A percentile compares a stretch with the other conserved stretches of the same genome.
Conservation (phyloP, 345 rosid genomes). For the Populus alba region DNA sequence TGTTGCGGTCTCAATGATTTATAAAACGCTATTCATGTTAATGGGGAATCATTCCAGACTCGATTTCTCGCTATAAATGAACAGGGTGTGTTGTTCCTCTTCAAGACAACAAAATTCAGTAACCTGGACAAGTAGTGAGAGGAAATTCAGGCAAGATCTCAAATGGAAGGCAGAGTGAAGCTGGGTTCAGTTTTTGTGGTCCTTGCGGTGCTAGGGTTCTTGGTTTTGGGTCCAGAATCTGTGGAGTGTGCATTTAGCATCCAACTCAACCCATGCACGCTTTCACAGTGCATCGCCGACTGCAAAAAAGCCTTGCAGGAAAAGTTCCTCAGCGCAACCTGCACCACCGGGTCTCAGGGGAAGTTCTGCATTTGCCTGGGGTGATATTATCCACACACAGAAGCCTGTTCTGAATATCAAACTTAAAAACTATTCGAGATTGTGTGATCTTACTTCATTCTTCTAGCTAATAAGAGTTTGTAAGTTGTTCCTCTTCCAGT, state of each 20-base stretch:
- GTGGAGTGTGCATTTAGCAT: constrained; percentile 37
- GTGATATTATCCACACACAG: background rate
- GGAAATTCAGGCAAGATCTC: background rate
- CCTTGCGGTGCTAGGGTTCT: background rate
- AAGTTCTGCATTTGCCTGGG: constrained; percentile 35
- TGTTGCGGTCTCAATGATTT: background rate
- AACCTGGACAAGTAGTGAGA: background rate
- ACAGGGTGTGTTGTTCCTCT: background rate
- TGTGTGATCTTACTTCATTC: no score
- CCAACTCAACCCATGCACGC: constrained; percentile 34
- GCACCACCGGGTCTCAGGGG: constrained; percentile 26
- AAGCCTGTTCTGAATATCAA: background rate
- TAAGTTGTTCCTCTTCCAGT: no score
- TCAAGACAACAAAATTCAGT: background rate
- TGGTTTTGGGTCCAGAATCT: constrained; percentile 6
- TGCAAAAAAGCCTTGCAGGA: constrained; percentile 29
- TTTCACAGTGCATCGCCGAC: constrained; percentile 30
- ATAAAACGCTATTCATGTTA: background rate
- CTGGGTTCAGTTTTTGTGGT: background rate
- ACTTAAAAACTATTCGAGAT: no score
- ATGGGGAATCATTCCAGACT: constrained; percentile 10
- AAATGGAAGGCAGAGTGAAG: constrained; percentile 16
- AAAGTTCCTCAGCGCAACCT: constrained; percentile 34
- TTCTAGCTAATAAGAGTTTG: no score
- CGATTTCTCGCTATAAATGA: constrained; percentile 18